Percentiles rank a stretch among this genome's conserved stretches.
These are phyloP conservation scores for Rhodotorula taiwanensis DNA, from an alignment of 768 basidiomycete genomes.

Conservation along the genomic window DNA sequence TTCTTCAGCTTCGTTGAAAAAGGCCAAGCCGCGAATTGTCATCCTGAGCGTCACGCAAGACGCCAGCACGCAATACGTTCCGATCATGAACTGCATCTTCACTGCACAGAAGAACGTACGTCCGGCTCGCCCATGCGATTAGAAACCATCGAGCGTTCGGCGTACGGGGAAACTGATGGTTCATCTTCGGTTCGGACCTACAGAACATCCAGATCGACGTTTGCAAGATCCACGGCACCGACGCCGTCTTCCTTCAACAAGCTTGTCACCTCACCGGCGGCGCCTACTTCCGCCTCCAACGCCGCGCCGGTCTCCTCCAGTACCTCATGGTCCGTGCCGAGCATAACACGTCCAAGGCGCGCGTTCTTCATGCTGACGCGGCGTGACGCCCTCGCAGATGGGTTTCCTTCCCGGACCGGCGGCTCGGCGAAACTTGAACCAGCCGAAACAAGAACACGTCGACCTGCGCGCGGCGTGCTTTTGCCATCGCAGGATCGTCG, in stretches of 20 bases:
- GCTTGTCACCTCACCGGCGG: conserved; percentile 92
- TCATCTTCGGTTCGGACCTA: background rate
- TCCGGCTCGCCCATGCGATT: background rate
- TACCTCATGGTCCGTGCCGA: conserved; percentile 75
- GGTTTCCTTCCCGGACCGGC: conserved; percentile 65
- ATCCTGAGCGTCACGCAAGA: conserved; percentile 89
- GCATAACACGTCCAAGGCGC: too few relatives aligned
- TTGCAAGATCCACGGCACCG: conserved; percentile 73
- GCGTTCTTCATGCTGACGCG: background rate
- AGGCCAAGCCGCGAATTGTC: conserved; percentile 54
- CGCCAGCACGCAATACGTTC: conserved; percentile 82
- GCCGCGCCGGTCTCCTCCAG: conserved; percentile 79
- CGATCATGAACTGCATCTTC: conserved; percentile 98
- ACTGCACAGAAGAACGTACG: conserved; percentile 89
- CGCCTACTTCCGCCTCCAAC: conserved; percentile 77
- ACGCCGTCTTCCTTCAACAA: conserved; percentile 94
- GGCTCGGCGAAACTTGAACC: conserved; percentile 67
- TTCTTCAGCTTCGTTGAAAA: background rate
- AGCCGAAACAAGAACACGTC: conserved; percentile 88
- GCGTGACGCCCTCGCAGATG: conserved; percentile 61
- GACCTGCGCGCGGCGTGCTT: conserved; percentile 98
- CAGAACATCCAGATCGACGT: conserved; percentile 97
- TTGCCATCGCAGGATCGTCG: conserved; percentile 94
- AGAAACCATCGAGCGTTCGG: too few relatives aligned
- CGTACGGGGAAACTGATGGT: too few relatives aligned